Conservation (phyloP, 371 early-diverging fungal species). For the Mortierella sp. region DNA sequence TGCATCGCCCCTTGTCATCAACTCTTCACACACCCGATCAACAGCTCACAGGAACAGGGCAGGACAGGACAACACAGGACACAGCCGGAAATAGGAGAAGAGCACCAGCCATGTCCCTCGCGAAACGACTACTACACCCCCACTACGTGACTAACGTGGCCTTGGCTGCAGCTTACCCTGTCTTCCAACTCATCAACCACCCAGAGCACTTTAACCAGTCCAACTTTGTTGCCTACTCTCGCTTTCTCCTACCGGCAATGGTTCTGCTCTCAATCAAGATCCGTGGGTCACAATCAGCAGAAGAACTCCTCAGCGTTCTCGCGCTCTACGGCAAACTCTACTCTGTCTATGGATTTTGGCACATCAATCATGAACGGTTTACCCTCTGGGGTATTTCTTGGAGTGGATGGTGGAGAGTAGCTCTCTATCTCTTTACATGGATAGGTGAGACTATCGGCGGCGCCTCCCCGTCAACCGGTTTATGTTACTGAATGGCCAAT, state of each 20-base stretch:
- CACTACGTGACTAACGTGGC: conserved; percentile 62
- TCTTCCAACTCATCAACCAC: conserved; percentile 32
- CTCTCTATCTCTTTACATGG: conserved; percentile 60
- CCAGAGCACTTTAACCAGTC: conserved; percentile 22
- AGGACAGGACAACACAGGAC: neutral
- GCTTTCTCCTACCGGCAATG: conserved; percentile 36
- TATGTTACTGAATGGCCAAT: no score
- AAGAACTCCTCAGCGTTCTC: conserved; percentile 66
- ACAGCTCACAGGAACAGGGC: neutral
- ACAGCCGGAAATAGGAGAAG: neutral
- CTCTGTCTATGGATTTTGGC: conserved; percentile 58
- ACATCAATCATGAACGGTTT: conserved; percentile 13
- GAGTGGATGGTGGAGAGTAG: conserved; percentile 48
- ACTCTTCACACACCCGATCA: neutral
- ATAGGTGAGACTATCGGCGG: conserved; percentile 52
- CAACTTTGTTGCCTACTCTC: conserved; percentile 29
- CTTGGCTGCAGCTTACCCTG: conserved; percentile 36
- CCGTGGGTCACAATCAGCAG: conserved; percentile 57
- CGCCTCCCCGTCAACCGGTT: no score
- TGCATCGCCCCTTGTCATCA: no score
- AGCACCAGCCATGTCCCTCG: conserved; percentile 27
- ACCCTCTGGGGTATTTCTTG: conserved; percentile 26
- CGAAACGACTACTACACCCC: conserved; percentile 60
- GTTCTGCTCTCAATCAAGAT: conserved; percentile 32
- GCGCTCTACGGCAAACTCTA: conserved; percentile 65